Evolutionary conservation across 345 rosid genomes (phyloP).

Genomic region (Camelina laxa): DNA sequence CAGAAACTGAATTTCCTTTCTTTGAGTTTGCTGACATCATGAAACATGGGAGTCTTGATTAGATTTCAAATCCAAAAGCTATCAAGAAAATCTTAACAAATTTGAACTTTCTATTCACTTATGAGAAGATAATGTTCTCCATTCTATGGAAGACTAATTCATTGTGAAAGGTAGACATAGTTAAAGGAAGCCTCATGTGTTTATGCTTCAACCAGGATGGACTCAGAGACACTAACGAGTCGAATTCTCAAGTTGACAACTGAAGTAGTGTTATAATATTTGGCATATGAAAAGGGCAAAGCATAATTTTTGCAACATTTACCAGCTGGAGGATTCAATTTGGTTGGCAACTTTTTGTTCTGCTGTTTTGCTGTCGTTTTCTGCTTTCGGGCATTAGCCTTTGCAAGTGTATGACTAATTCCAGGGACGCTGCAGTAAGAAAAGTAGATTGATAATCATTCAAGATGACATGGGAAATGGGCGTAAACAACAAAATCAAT

Average conservation of each 20-base stretch:
- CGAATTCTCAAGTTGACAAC: neutral
- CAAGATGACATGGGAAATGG: constrained; percentile 9
- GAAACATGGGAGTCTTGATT: constrained; percentile 5
- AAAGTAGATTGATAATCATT: constrained; percentile 33
- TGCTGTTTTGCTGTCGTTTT: constrained; percentile 43
- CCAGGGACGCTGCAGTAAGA: constrained; percentile 44
- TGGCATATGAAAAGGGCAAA: constrained; percentile 1
- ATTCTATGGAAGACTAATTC: neutral
- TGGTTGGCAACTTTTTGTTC: constrained; percentile 37
- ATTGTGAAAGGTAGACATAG: neutral
- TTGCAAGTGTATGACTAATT: constrained; percentile 29
- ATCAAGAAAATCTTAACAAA: neutral
- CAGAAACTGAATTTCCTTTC: constrained; percentile 27
- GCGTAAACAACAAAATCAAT: neutral
- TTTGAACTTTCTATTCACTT: neutral
- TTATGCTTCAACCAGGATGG: constrained; percentile 22
- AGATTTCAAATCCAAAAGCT: neutral
- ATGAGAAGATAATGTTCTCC: neutral
- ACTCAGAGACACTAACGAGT: neutral
- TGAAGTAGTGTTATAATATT: too few relatives aligned
- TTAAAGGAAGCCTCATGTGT: neutral
- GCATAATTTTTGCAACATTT: constrained; percentile 28
- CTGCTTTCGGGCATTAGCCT: constrained; percentile 36
- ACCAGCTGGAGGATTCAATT: constrained; percentile 49
- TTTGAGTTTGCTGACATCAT: constrained; percentile 17